phyloP scores from a whole-genome alignment of 2,329 filamentous ascomycete genomes.

The Lecanosticta acicola region DNA sequence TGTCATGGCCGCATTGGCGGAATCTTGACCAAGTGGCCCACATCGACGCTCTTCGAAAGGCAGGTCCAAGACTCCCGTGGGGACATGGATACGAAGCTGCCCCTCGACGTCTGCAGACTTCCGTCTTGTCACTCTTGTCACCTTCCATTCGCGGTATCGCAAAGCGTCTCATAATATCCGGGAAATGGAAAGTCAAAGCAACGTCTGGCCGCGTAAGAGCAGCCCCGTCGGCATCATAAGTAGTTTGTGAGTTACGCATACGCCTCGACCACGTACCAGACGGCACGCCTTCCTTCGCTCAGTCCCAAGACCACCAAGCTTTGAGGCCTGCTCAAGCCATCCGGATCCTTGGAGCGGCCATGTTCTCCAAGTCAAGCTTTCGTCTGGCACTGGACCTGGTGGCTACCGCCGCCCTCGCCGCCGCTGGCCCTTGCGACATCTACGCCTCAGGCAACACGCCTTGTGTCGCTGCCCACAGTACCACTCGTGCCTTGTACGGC shows the following conservation, averaged over 20 bases:
- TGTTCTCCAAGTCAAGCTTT: slow-evolving; percentile 12
- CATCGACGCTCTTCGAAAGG: not conserved
- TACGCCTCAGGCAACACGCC: slow-evolving; percentile 55
- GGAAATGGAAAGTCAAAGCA: no score
- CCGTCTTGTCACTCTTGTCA: no score
- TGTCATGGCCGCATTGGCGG: not conserved
- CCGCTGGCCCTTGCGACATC: slow-evolving; percentile 57
- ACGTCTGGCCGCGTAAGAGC: no score
- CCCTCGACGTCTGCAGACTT: no score
- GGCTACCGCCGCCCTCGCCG: slow-evolving; percentile 14
- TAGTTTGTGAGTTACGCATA: no score
- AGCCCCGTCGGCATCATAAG: no score
- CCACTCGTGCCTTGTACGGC: slow-evolving; percentile 58
- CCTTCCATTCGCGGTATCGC: no score
- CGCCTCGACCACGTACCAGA: not conserved
- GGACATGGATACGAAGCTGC: no score
- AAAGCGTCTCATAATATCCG: no score
- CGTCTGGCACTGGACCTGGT: slow-evolving; percentile 13
- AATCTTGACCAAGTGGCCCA: not conserved
- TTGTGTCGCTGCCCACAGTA: slow-evolving; percentile 61
- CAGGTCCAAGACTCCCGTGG: no score
- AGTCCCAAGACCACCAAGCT: not conserved
- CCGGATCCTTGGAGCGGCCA: not conserved
- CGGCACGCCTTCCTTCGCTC: not conserved
- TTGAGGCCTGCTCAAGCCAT: not conserved